Base-by-base conservation (phyloP, 768 basidiomycete genomes). In the Coprinellus aureogranulatus region DNA sequence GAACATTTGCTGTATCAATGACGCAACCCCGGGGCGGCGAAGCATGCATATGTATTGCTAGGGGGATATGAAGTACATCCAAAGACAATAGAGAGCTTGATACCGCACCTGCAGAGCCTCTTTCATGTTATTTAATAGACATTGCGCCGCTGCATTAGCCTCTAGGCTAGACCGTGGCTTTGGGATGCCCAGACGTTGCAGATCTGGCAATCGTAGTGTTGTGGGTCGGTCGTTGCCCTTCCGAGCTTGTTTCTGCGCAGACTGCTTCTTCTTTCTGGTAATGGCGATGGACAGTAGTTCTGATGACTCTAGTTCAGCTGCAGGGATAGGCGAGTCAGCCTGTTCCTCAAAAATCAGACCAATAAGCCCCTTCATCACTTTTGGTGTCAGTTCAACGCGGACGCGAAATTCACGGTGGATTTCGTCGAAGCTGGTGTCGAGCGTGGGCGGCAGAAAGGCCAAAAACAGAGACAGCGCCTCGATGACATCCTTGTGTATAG, bases 381-480 rank as follows among this genome's bases (percentile, higher is more conserved):
- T 25, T 8, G 44, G 26, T 4, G 37, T 14, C 28, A 22, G n/a
- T 37, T 58, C 50, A 12, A 53, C 51, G 9, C 44, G 34, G 23
- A 25, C 27, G 12, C 41, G 6, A 20, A 12, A 45, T 10, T 52
- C 27, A 14, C 10, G 9, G 14, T 53, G 40, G 12, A 47, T 12
- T 14, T 30, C 4, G 18, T 16, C 8, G 8, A 23, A 16, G 11
- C 46, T 42, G 26, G 41, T 45, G 14, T 39, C 46, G 20, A 58
- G 37, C 4, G 40, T 27, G 27, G 16, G 30, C 11, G 49, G 57
- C 26, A 58, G 42, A 31, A 58, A 53, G 23, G 20, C 9, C 14
- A 58, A 23, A 20, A 51, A 58, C n/a, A 58, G 51, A 11, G 42
- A 28, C 9, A 58, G 26, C 30, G 42, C 45, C 27, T 58, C 51